A percentile compares a stretch with the other conserved stretches of the same genome.
Evolutionary conservation across 768 basidiomycete genomes (phyloP).

Genomic region (Porphyrellus cyaneotinctus): DNA sequence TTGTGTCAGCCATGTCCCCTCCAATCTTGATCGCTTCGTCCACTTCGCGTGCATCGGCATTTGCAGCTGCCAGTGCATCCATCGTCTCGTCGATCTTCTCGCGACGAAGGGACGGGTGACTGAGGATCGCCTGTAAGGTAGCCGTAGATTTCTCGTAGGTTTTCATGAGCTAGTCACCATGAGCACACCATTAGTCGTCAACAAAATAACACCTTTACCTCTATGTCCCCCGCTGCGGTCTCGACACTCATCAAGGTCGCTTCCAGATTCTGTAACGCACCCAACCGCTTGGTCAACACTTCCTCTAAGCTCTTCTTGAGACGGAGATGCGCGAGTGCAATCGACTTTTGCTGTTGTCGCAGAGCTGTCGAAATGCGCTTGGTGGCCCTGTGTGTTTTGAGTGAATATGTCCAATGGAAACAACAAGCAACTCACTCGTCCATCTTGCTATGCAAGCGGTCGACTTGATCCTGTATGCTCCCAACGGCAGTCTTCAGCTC

Average conservation of each 20-base stretch:
- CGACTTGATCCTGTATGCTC: constrained; percentile 66
- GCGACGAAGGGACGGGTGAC: constrained; percentile 76
- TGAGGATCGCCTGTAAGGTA: constrained; percentile 70
- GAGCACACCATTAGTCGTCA: neutral
- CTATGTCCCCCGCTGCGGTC: constrained; percentile 82
- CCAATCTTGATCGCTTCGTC: constrained; percentile 73
- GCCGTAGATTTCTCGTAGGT: constrained; percentile 79
- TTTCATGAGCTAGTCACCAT: constrained; percentile 64
- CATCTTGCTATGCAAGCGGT: constrained; percentile 64
- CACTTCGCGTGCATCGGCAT: constrained; percentile 77
- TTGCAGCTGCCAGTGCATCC: constrained; percentile 81
- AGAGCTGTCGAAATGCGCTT: constrained; percentile 63
- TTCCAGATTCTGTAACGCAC: constrained; percentile 69
- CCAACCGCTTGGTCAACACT: constrained; percentile 67
- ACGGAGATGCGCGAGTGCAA: constrained; percentile 75
- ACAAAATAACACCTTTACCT: constrained; percentile 46
- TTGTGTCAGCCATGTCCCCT: constrained; percentile 47
- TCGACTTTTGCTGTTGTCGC: constrained; percentile 61
- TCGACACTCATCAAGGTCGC: constrained; percentile 79
- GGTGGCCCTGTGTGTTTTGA: constrained; percentile 48
- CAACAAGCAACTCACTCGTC: constrained; percentile 50
- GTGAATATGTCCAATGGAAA: neutral
- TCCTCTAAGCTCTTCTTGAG: constrained; percentile 80
- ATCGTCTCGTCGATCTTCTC: constrained; percentile 81
- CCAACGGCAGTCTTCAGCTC: constrained; percentile 70